A percentile compares a stretch with the other conserved stretches of the same genome.
phyloP scores from a whole-genome alignment of 1,284 basidiomycete species.

The Leucoagaricus sp. region DNA sequence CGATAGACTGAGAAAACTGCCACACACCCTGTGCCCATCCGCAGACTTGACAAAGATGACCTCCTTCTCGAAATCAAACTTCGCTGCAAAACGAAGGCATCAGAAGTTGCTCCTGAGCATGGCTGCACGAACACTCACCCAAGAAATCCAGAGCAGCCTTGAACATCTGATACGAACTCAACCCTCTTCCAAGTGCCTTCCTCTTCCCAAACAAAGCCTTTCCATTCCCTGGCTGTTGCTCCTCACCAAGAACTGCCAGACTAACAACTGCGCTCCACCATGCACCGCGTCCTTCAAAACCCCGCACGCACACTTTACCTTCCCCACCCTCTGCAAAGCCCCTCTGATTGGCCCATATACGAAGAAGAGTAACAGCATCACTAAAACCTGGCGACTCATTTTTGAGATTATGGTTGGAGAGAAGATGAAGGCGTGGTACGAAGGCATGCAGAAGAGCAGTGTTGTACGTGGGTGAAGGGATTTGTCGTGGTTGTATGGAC shows the following conservation, averaged over 20 bases:
- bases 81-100: constrained; percentile 43
- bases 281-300: constrained; percentile 65
- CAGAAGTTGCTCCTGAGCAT: neutral
- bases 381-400: constrained; percentile 65
- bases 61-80: constrained; percentile 67
- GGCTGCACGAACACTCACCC: constrained; percentile 42
- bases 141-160: constrained; percentile 80
- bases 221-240: constrained; percentile 32
- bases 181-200: constrained; percentile 65
- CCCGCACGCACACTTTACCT: constrained; percentile 55
- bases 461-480: constrained; percentile 81
- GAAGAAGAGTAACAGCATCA: constrained; percentile 80
- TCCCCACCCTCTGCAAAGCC: constrained; percentile 63
- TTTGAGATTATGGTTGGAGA: constrained; percentile 69
- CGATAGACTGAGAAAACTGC: constrained; percentile 1
- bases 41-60: constrained; percentile 65
- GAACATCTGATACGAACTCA: constrained; percentile 89
- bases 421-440: constrained; percentile 66
- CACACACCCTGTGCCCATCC: constrained; percentile 49
- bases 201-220: constrained; percentile 27
- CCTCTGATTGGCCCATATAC: constrained; percentile 90
- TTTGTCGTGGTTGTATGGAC: constrained; percentile 19
- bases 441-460: constrained; percentile 69
- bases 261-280: constrained; percentile 78
- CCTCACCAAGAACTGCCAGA: constrained; percentile 73